Evolutionary conservation across 2,329 filamentous ascomycete genomes (phyloP), one percentile per base, ranked within the genome.

Genomic region (Chalaropsis thielavioides): DNA sequence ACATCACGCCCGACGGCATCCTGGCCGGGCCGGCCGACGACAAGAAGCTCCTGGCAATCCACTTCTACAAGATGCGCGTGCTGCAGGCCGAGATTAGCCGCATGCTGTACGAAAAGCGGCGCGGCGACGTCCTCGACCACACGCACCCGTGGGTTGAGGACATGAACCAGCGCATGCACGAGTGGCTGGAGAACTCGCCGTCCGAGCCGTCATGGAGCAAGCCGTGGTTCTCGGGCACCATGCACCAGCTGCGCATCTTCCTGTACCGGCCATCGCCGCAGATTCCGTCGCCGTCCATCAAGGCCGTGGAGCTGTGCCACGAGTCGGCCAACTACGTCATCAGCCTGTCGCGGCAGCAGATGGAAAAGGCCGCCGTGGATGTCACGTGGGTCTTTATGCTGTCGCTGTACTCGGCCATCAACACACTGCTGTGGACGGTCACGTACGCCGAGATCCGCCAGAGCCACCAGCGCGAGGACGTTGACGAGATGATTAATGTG

Each of bases 361-460:
- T 96, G 71, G 83, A 87, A 69, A 85, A 82, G 17, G 81, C 83
- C 15, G 85, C 85, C 24, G 84, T 94, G 11, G 92, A 96, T 72
- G 80, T 96, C 67, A 96, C 92, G 0, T 97, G 92, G 92, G 87
- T 96, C 54, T 96, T 96, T 71, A 84, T 95, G 0, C 82, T 96
- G 66, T 86, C 88, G 22, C 81, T 97, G 49, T 96, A 95, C 76
- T 94, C 95, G 84, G 86, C 89, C 3, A 81, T 97, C 66, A 96
- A 96, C 72, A 92, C 90, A 4, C 82, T 96, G 61, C 81, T 99
- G 0, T 99, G 94, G 94, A 85, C 89, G 1, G 81, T 95, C 7
- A 95, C 92, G 0, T 96, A 95, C 71, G 81, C 87, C 2, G 88
- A 92, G 69, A 86, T 97, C 27, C 86, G 94, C 58, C 81, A 83